Evolutionary conservation across 345 rosid species (phyloP).

Genomic region (Cochlearia excelsa): DNA sequence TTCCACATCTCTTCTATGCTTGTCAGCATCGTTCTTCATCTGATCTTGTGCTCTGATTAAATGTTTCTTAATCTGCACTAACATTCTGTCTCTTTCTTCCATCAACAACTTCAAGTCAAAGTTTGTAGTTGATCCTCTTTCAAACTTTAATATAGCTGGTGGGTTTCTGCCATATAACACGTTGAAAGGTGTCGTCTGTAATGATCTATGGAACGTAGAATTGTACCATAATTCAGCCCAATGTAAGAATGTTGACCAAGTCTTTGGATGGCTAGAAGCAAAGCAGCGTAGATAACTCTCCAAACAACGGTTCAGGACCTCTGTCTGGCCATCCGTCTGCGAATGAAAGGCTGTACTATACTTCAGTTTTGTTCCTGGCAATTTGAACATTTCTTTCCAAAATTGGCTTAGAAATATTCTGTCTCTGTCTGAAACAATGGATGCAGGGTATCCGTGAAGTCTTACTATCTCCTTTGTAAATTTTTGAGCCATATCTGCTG

Average conservation of each 20-base stretch:
- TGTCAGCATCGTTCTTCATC: not conserved
- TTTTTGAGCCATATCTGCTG: not conserved
- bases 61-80: not conserved
- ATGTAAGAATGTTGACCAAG: not conserved
- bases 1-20: not conserved
- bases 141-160: not conserved
- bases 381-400: not conserved
- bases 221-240: not conserved
- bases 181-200: not conserved
- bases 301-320: not conserved
- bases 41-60: not conserved
- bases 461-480: not conserved
- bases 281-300: not conserved
- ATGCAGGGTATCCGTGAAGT: not conserved
- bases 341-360: not conserved
- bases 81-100: not conserved
- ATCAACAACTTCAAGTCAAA: not conserved
- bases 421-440: not conserved
- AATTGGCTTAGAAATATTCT: not conserved
- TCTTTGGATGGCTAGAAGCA: not conserved
- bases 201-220: not conserved
- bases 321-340: not conserved
- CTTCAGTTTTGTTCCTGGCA: not conserved
- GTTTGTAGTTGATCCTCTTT: not conserved
- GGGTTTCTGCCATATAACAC: not conserved